Conservation (phyloP, 2,329 filamentous ascomycete species). For the Colletotrichum eleusines region DNA sequence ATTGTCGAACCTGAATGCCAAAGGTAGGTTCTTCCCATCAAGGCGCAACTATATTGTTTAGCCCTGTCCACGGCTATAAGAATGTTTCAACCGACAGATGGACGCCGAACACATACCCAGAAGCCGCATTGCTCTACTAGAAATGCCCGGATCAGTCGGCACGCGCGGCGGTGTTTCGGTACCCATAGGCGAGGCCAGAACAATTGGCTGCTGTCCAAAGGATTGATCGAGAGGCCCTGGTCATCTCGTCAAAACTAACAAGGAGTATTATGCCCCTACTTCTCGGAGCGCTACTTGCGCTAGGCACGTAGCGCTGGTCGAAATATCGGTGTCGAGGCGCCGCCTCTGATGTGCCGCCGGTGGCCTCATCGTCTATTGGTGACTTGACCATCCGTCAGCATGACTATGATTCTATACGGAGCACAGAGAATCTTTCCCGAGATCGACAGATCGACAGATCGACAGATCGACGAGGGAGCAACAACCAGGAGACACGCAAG, state of each 20-base stretch:
- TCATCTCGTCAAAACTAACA: not conserved
- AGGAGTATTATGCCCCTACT: not conserved
- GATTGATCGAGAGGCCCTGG: not conserved
- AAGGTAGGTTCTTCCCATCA: too few species aligned
- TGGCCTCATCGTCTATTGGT: not conserved
- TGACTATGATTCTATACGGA: not conserved
- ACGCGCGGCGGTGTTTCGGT: not conserved
- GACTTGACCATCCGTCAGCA: not conserved
- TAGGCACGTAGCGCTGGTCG: not conserved
- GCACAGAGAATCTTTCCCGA: not conserved
- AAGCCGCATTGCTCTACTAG: not conserved
- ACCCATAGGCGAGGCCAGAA: not conserved
- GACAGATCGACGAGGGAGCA: slow-evolving; percentile 5
- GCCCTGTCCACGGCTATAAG: not conserved
- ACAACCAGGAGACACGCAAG: slow-evolving; percentile 33
- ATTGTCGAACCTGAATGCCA: too few species aligned
- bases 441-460: slow-evolving; percentile 13
- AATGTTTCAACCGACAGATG: not conserved
- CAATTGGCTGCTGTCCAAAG: not conserved
- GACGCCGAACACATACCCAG: not conserved
- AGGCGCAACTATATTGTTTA: too few species aligned
- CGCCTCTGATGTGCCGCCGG: not conserved
- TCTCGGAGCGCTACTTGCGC: not conserved
- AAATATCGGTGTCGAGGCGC: not conserved
- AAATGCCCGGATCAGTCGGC: not conserved